Evolutionary conservation across 2,329 filamentous ascomycete genomes (phyloP).

Genomic region (Zymoseptoria ardabiliae): DNA sequence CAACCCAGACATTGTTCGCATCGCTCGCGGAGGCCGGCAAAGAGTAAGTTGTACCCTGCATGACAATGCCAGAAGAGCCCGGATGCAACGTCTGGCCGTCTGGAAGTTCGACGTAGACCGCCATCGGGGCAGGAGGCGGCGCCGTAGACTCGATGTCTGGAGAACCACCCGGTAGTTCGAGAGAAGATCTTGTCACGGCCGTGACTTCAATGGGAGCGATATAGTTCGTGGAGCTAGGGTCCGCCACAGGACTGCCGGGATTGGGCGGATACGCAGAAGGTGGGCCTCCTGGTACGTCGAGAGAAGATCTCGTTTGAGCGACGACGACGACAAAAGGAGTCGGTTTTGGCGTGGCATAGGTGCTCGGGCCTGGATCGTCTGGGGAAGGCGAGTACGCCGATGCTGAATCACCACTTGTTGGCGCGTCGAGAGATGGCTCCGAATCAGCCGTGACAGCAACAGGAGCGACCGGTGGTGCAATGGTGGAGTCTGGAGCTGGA

Average conservation of each 20-base stretch:
- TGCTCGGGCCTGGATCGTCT: not conserved
- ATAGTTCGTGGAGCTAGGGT: not conserved
- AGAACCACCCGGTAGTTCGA: not conserved
- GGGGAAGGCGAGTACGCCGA: not conserved
- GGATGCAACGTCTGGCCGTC: constrained; percentile 13
- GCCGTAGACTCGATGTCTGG: not conserved
- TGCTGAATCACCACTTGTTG: not conserved
- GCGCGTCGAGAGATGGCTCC: not conserved
- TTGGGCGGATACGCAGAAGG: too few species aligned
- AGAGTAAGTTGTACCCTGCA: constrained; percentile 8
- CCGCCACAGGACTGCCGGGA: too few species aligned
- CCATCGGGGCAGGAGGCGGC: not conserved
- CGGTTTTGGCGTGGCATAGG: not conserved
- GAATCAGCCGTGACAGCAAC: not conserved
- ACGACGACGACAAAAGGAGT: not conserved
- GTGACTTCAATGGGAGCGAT: not conserved
- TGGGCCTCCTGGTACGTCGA: not conserved
- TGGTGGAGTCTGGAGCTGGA: too few species aligned
- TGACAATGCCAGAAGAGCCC: constrained; percentile 4
- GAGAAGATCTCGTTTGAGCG: not conserved
- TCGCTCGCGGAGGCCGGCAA: constrained; percentile 1
- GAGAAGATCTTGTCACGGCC: not conserved
- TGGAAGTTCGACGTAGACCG: constrained; percentile 1
- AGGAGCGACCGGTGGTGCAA: not conserved
- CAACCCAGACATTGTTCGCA: not conserved